A percentile compares a stretch with the other conserved stretches of the same genome.
These are phyloP conservation scores for Rosellinia necatrix DNA, from an alignment of 2,329 filamentous ascomycete species.

Conservation along the genomic window DNA sequence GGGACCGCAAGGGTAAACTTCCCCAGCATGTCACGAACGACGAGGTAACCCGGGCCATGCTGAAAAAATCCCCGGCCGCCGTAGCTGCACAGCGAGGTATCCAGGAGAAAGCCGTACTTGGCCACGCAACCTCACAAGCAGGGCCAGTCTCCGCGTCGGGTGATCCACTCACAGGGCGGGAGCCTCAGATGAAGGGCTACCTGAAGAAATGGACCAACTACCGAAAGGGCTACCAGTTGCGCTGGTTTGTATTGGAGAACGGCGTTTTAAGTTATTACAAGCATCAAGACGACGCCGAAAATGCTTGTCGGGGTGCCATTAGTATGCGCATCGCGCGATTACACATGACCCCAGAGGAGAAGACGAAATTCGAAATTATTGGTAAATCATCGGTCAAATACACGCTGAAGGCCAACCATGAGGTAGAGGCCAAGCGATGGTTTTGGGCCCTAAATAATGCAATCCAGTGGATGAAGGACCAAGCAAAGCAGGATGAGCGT, in stretches of 20 bases:
- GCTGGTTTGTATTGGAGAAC: constrained; percentile 98
- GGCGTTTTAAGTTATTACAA: constrained; percentile 99
- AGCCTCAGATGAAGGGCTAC: constrained; percentile 98
- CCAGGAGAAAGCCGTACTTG: constrained; percentile 94
- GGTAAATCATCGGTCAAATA: constrained; percentile 99
- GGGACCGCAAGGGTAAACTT: constrained; percentile 92
- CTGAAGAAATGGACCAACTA: constrained; percentile 99
- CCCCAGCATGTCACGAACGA: constrained; percentile 97
- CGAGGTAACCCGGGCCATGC: constrained; percentile 81
- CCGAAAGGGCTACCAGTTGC: constrained; percentile 91
- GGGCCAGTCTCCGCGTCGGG: constrained; percentile 58
- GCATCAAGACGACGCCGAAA: constrained; percentile 95
- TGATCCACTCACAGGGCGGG: constrained; percentile 73
- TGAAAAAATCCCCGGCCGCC: constrained; percentile 93
- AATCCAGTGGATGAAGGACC: constrained; percentile 97
- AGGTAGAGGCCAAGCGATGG: constrained; percentile 98
- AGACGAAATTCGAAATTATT: constrained; percentile 96
- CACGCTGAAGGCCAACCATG: constrained; percentile 94
- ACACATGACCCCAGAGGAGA: constrained; percentile 95
- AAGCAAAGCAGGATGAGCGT: constrained; percentile 86
- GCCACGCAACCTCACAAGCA: constrained; percentile 65
- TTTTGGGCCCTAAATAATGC: constrained; percentile 99
- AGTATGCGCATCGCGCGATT: constrained; percentile 97
- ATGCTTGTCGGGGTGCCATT: constrained; percentile 94
- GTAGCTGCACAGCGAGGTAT: constrained; percentile 93